A percentile compares a stretch with the other conserved stretches of the same genome.
Evolutionary conservation across 192 early-diverging fungal genomes (phyloP).

Genomic region (Coemansia reversa): DNA sequence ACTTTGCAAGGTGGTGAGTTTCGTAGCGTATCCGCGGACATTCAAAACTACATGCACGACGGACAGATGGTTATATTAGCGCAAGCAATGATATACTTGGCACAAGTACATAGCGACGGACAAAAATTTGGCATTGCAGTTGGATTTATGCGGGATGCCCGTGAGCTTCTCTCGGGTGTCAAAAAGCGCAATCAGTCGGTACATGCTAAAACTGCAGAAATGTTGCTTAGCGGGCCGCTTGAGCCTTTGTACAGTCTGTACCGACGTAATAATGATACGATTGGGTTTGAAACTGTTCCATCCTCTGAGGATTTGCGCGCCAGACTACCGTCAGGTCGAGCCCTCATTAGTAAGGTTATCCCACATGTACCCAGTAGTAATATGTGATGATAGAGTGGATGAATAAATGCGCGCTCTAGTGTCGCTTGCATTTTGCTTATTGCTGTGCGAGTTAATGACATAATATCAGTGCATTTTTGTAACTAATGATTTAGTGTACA

Average conservation of each 20-base stretch:
- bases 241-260: constrained; percentile 51
- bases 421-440: neutral
- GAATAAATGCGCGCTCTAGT: neutral
- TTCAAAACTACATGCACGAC: constrained; percentile 52
- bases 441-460: neutral
- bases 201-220: constrained; percentile 36
- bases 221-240: constrained; percentile 41
- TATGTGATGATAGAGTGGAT: neutral
- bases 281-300: constrained; percentile 52
- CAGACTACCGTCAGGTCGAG: constrained; percentile 40
- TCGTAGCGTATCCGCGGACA: constrained; percentile 43
- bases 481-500: no score
- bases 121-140: constrained; percentile 52
- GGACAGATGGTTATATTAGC: constrained; percentile 51
- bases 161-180: constrained; percentile 40
- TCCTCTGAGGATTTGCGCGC: constrained; percentile 47
- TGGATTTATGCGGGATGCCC: constrained; percentile 53
- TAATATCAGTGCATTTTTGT: no score
- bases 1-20: constrained; percentile 47
- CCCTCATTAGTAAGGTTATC: constrained; percentile 39
- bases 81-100: constrained; percentile 53
- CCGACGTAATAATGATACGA: constrained; percentile 52
- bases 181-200: constrained; percentile 46
- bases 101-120: constrained; percentile 49
- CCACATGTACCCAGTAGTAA: constrained; percentile 13